phyloP scores from a whole-genome alignment of 441 rosid genomes.

The Gossypium gossypioides region DNA sequence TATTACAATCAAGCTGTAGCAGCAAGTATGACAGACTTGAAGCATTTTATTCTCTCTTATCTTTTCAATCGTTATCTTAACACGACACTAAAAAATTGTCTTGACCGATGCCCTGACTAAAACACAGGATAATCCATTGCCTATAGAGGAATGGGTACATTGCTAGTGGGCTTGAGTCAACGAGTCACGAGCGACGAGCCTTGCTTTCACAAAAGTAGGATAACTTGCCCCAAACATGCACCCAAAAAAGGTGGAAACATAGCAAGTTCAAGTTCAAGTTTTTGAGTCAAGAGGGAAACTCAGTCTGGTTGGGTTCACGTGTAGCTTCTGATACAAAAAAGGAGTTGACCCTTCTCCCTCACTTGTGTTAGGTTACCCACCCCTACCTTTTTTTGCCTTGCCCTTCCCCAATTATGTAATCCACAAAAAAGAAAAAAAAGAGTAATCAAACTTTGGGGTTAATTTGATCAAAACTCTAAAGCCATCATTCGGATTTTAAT shows the following conservation, averaged over 20 bases:
- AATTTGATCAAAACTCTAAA: too few species aligned
- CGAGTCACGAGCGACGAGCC: conserved; percentile 16
- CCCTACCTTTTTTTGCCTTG: not conserved
- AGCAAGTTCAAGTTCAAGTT: not conserved
- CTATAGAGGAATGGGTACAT: not conserved
- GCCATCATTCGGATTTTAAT: too few species aligned
- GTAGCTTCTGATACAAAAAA: conserved; percentile 21
- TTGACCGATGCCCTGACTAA: not conserved
- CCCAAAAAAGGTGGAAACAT: conserved; percentile 7
- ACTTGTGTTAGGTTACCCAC: not conserved
- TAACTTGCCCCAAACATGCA: conserved; percentile 18
- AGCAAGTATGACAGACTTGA: too few species aligned
- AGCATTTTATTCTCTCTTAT: too few species aligned
- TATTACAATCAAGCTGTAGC: too few species aligned
- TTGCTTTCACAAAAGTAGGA: not conserved
- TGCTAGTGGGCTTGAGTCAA: conserved; percentile 2
- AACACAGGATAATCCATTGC: not conserved
- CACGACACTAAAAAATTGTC: not conserved
- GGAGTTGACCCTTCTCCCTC: not conserved
- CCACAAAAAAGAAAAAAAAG: not conserved
- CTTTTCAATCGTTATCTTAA: too few species aligned
- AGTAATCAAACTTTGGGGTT: not conserved
- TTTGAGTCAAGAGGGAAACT: conserved; percentile 11
- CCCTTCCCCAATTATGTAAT: not conserved
- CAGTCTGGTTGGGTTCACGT: conserved; percentile 22